These are phyloP conservation scores for Meyerozyma guilliermondii DNA, from an alignment of 1,139 yeast species.

Conservation along the genomic window DNA sequence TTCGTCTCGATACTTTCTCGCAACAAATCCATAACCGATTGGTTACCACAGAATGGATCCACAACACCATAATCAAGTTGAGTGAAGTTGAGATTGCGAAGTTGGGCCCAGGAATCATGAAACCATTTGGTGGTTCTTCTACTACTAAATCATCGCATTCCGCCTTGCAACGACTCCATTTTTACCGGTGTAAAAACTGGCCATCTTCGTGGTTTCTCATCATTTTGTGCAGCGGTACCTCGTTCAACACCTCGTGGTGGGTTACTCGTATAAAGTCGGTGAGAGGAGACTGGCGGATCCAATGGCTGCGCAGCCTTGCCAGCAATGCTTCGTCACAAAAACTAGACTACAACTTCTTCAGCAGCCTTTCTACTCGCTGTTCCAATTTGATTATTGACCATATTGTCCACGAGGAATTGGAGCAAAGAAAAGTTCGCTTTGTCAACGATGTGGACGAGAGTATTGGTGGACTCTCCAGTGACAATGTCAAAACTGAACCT, in stretches of 20 bases:
- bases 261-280: slow-evolving; percentile 58
- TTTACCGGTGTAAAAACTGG: slow-evolving; percentile 64
- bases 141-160: background rate
- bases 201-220: slow-evolving; percentile 69
- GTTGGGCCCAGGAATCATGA: slow-evolving; percentile 13
- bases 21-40: slow-evolving; percentile 50
- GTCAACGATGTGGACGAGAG: slow-evolving; percentile 15
- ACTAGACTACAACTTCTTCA: slow-evolving; percentile 46
- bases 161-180: slow-evolving; percentile 18
- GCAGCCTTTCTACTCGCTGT: slow-evolving; percentile 44
- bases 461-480: background rate
- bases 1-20: slow-evolving; percentile 52
- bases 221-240: slow-evolving; percentile 38
- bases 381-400: slow-evolving; percentile 61
- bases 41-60: slow-evolving; percentile 64
- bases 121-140: slow-evolving; percentile 2
- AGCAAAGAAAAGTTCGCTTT: slow-evolving; percentile 32
- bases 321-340: slow-evolving; percentile 12
- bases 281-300: slow-evolving; percentile 61
- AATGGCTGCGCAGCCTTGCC: slow-evolving; percentile 35
- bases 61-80: slow-evolving; percentile 49
- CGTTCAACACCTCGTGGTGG: slow-evolving; percentile 52
- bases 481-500: background rate
- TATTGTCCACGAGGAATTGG: slow-evolving; percentile 58
- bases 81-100: slow-evolving; percentile 32